A percentile compares a stretch with the other conserved stretches of the same genome.
These are phyloP conservation scores for Oryza nivara DNA, from an alignment of 176 grass and related monocot species.

Conservation along the genomic window DNA sequence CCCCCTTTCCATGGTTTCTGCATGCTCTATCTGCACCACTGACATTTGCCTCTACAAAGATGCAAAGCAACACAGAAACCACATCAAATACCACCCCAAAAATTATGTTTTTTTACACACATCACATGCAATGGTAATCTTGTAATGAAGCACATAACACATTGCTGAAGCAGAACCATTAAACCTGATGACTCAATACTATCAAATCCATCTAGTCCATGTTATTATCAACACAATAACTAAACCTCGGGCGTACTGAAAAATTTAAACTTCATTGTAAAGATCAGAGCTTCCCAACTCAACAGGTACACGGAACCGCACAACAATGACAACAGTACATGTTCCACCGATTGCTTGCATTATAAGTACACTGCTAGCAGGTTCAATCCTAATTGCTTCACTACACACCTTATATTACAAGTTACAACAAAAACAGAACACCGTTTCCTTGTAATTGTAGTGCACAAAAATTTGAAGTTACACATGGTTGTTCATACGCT, in stretches of 20 bases:
- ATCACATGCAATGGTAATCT: neutral
- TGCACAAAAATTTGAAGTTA: neutral
- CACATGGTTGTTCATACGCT: too few species aligned
- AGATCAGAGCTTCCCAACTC: neutral
- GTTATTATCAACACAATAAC: neutral
- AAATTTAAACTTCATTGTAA: neutral
- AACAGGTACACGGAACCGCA: neutral
- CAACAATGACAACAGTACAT: neutral
- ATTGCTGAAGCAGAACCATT: neutral
- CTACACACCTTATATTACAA: too few species aligned
- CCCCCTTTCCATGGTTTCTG: conserved; percentile 95
- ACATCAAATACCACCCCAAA: neutral
- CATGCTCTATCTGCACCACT: conserved; percentile 79
- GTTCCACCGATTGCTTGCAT: neutral
- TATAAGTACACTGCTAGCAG: neutral
- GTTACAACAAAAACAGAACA: neutral
- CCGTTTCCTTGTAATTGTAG: neutral
- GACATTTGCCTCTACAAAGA: conserved; percentile 97
- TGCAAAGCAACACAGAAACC: conserved; percentile 16
- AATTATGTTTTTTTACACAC: neutral
- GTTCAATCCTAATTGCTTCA: neutral
- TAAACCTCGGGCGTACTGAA: neutral
- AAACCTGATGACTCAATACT: neutral
- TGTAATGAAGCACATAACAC: neutral
- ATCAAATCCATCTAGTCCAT: neutral